These are phyloP conservation scores for Globisporangium radiosum DNA, from an alignment of 352 stramenopile species.

Conservation along the genomic window DNA sequence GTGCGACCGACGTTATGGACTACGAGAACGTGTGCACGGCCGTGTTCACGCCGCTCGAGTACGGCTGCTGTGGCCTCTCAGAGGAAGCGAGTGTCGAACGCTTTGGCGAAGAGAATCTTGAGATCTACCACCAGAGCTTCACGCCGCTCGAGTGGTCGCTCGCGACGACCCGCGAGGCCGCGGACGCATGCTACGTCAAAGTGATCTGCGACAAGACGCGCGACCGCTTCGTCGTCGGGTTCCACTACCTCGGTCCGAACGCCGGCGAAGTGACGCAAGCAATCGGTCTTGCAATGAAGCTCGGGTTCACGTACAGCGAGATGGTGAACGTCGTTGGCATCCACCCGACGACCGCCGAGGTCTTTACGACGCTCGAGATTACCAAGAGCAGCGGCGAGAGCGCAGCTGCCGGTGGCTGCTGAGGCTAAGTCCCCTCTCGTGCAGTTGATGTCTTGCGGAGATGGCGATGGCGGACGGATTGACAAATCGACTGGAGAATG, in stretches of 20 bases:
- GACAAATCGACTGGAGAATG: not conserved
- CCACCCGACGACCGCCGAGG: slow-evolving; percentile 94
- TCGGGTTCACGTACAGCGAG: slow-evolving; percentile 91
- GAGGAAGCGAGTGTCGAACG: slow-evolving; percentile 92
- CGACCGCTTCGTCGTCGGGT: slow-evolving; percentile 90
- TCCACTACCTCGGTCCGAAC: slow-evolving; percentile 98
- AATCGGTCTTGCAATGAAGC: slow-evolving; percentile 93
- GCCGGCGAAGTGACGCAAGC: slow-evolving; percentile 94
- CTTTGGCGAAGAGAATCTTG: slow-evolving; percentile 88
- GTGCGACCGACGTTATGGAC: slow-evolving; percentile 81
- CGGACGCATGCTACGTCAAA: slow-evolving; percentile 92
- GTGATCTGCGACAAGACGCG: slow-evolving; percentile 90
- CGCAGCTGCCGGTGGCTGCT: slow-evolving; percentile 93
- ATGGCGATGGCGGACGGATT: not conserved
- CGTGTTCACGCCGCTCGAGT: slow-evolving; percentile 98
- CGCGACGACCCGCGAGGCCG: slow-evolving; percentile 40
- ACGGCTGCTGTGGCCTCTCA: slow-evolving; percentile 94
- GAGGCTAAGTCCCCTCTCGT: slow-evolving; percentile 79
- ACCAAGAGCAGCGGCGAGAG: slow-evolving; percentile 93
- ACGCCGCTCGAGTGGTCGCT: slow-evolving; percentile 94
- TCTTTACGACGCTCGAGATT: slow-evolving; percentile 92
- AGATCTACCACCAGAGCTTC: slow-evolving; percentile 96
- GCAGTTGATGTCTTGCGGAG: slow-evolving; percentile 5
- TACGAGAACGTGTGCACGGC: slow-evolving; percentile 90
- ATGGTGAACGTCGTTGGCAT: slow-evolving; percentile 93